A percentile compares a stretch with the other conserved stretches of the same genome.
Evolutionary conservation across 352 stramenopile genomes (phyloP).

Genomic region (Phytophthora crassamura): DNA sequence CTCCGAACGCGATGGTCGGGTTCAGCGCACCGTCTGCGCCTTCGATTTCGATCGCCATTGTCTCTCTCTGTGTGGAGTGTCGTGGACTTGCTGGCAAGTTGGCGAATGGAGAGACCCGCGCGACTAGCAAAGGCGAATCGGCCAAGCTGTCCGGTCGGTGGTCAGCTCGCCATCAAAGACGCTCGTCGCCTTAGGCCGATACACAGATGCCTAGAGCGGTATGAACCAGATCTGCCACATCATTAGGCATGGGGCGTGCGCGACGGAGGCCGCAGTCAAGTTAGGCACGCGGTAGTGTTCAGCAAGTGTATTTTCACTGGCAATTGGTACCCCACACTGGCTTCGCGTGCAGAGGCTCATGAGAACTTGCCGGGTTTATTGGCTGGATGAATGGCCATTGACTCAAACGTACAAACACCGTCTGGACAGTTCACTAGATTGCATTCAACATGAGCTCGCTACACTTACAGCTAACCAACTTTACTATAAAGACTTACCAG

Average conservation of each 20-base stretch:
- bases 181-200: constrained; percentile 5
- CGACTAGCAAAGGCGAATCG: constrained; percentile 13
- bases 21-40: constrained; percentile 16
- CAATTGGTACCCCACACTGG: no score
- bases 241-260: constrained; percentile 5
- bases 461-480: constrained; percentile 23
- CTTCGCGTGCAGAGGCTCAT: no score
- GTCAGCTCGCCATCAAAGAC: constrained; percentile 23
- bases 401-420: background rate
- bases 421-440: constrained; percentile 20
- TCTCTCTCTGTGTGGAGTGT: background rate
- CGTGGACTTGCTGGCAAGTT: constrained; percentile 19
- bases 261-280: constrained; percentile 1
- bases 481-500: constrained; percentile 14
- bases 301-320: background rate
- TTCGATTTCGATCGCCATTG: constrained; percentile 19
- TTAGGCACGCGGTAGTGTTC: constrained; percentile 12
- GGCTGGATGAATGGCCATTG: background rate
- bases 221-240: background rate
- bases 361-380: no score
- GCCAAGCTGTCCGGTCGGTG: constrained; percentile 7
- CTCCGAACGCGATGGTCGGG: constrained; percentile 27
- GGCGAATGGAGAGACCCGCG: constrained; percentile 4
- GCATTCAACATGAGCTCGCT: constrained; percentile 21
- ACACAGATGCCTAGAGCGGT: constrained; percentile 12